Percentiles rank a stretch among this genome's conserved stretches.
phyloP scores from a whole-genome alignment of 371 early-diverging fungal species.

The Conidiobolus incongruus region DNA sequence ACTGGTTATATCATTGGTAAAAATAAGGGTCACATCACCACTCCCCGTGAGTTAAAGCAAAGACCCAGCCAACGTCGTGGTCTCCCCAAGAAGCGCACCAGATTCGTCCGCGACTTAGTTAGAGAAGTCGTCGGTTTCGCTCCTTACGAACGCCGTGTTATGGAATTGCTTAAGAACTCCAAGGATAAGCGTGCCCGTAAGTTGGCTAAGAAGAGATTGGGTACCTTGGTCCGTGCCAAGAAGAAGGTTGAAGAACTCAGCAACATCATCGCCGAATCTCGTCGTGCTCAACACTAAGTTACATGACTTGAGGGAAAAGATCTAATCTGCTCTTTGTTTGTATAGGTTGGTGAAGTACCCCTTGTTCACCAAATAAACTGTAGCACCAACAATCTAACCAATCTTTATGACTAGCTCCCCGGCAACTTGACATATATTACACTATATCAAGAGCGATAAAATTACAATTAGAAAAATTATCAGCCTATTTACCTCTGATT shows the following conservation, averaged over 20 bases:
- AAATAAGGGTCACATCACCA: slow-evolving; percentile 74
- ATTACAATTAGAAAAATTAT: too few species aligned
- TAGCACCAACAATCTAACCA: too few species aligned
- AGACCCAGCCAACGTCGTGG: slow-evolving; percentile 72
- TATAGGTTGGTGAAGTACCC: too few species aligned
- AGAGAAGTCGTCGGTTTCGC: slow-evolving; percentile 96
- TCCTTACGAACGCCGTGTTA: slow-evolving; percentile 95
- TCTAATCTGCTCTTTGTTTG: too few species aligned
- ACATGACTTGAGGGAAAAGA: too few species aligned
- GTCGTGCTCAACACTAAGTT: slow-evolving; percentile 30
- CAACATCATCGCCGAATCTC: slow-evolving; percentile 82
- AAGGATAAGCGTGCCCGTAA: slow-evolving; percentile 98
- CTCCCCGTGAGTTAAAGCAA: slow-evolving; percentile 48
- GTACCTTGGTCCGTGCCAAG: slow-evolving; percentile 94
- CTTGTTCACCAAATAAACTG: too few species aligned
- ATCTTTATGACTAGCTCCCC: too few species aligned
- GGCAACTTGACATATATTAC: too few species aligned
- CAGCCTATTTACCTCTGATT: too few species aligned
- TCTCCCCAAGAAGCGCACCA: slow-evolving; percentile 67
- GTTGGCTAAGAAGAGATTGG: slow-evolving; percentile 95
- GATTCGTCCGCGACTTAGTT: slow-evolving; percentile 79
- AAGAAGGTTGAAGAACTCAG: slow-evolving; percentile 95
- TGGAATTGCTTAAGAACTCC: slow-evolving; percentile 99
- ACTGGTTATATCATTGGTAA: slow-evolving; percentile 54
- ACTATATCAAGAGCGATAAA: too few species aligned